Evolutionary conservation across 2,329 filamentous ascomycete species (phyloP).

Genomic region (Alternaria incomplexa): DNA sequence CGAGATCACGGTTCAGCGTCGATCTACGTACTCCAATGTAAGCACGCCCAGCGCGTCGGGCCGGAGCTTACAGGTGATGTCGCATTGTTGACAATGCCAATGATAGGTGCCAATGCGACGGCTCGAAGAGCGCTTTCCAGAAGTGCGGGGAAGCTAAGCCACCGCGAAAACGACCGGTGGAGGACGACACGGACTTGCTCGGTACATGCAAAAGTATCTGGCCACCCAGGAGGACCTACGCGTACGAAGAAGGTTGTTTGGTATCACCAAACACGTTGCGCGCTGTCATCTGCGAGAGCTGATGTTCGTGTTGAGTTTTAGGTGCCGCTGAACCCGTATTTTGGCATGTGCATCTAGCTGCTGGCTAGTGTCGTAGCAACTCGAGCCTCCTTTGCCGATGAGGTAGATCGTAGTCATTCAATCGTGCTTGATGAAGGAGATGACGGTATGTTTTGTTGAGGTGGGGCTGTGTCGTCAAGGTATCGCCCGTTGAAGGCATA

Average conservation of each 20-base stretch:
- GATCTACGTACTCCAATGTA: slow-evolving; percentile 5
- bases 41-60: slow-evolving; percentile 7
- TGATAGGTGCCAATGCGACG: slow-evolving; percentile 1
- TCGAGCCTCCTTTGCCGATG: background rate
- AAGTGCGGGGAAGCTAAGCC: slow-evolving; percentile 12
- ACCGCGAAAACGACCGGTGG: background rate
- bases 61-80: background rate
- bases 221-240: too few species aligned
- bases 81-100: background rate
- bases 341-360: background rate
- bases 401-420: background rate
- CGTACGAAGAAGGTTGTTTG: background rate
- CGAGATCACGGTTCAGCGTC: slow-evolving; percentile 12
- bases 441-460: background rate
- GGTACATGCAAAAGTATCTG: background rate
- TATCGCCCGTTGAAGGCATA: background rate
- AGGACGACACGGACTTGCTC: background rate
- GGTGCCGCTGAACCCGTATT: background rate
- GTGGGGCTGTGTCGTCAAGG: background rate
- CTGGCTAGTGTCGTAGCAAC: background rate
- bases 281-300: background rate
- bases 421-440: background rate
- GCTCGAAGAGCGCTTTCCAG: background rate
- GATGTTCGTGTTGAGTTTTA: background rate
- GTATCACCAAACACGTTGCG: background rate